A percentile compares a stretch with the other conserved stretches of the same genome.
Evolutionary conservation across 1,284 basidiomycete genomes (phyloP).

Genomic region (Caloboletus inedulis): DNA sequence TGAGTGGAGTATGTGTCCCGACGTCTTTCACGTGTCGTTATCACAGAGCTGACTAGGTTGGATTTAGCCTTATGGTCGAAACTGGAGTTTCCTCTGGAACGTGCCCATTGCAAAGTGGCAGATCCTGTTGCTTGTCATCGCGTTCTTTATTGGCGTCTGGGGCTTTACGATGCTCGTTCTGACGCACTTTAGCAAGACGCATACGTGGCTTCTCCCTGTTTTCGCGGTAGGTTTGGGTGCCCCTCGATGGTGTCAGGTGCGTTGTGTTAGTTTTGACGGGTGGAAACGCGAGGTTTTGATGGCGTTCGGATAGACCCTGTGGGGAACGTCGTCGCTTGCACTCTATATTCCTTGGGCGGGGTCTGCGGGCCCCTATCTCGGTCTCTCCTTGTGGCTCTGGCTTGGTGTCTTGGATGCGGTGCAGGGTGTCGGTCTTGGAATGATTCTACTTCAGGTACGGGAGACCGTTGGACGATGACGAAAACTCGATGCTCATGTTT

Average conservation of each 20-base stretch:
- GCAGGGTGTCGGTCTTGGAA: constrained; percentile 89
- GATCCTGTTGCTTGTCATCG: constrained; percentile 72
- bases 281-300: constrained; percentile 11
- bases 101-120: constrained; percentile 81
- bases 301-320: constrained; percentile 58
- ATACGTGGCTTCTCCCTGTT: constrained; percentile 90
- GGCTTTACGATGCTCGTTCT: constrained; percentile 68
- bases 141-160: constrained; percentile 89
- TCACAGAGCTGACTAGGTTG: constrained; percentile 16
- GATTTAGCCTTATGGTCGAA: constrained; percentile 78
- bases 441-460: constrained; percentile 83
- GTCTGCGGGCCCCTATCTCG: constrained; percentile 77
- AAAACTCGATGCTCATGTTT: constrained; percentile 2
- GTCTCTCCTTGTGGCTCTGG: constrained; percentile 88
- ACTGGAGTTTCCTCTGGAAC: constrained; percentile 91
- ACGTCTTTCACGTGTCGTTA: neutral
- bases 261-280: constrained; percentile 8
- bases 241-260: constrained; percentile 87
- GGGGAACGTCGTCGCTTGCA: constrained; percentile 85
- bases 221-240: constrained; percentile 92
- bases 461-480: neutral
- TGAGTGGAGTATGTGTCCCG: constrained; percentile 65
- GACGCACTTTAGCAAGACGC: constrained; percentile 85
- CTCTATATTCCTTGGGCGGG: constrained; percentile 93
- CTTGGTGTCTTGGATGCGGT: constrained; percentile 89